Evolutionary conservation across 2,329 filamentous ascomycete genomes (phyloP).

Genomic region (Cytospora piceicola): DNA sequence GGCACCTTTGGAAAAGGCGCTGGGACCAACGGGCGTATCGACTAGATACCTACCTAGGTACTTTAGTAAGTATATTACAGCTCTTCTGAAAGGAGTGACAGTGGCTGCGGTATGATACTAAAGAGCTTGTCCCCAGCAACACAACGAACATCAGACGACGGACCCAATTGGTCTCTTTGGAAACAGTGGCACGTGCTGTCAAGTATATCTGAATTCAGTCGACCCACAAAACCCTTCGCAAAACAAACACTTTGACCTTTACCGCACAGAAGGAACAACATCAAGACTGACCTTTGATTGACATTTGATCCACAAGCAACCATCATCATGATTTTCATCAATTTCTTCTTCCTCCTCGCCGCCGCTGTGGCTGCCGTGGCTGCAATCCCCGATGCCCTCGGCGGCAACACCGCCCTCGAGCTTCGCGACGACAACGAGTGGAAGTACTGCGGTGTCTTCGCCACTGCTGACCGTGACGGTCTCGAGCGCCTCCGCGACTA

Average conservation of each 20-base stretch:
- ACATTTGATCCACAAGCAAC: background rate
- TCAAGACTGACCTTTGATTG: background rate
- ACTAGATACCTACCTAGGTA: no score
- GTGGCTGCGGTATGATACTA: background rate
- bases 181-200: background rate
- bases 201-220: background rate
- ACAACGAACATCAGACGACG: background rate
- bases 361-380: background rate
- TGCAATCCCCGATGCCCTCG: background rate
- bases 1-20: background rate
- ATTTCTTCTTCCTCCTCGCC: background rate
- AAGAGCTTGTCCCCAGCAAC: background rate
- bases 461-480: background rate
- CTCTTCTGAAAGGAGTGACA: no score
- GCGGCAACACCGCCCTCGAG: background rate
- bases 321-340: background rate
- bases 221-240: background rate
- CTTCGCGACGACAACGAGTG: background rate
- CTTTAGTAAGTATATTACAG: background rate
- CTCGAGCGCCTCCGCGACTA: background rate
- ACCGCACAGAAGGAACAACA: background rate
- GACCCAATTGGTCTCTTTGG: background rate
- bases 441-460: slow-evolving; percentile 6
- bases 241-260: background rate
- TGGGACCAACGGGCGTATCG: background rate